Conservation (phyloP, 371 early-diverging fungal species). For the Mucor ambiguus region DNA sequence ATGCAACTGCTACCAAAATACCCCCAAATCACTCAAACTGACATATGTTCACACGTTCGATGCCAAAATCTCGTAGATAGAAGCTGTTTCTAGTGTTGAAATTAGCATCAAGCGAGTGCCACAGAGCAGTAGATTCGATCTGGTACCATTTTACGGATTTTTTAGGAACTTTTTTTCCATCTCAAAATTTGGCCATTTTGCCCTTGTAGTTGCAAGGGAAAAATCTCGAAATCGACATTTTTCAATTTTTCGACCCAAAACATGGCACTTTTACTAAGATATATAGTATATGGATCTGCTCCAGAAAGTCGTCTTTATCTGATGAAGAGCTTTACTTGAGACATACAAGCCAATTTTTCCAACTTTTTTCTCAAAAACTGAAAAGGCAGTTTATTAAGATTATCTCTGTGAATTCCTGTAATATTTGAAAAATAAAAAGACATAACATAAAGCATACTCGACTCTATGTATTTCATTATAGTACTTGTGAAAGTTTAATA, state of each 20-base stretch:
- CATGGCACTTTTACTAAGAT: neutral
- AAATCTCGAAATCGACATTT: neutral
- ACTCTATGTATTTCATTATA: neutral
- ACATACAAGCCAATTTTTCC: neutral
- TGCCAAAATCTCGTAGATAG: neutral
- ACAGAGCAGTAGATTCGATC: neutral
- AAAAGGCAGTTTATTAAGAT: neutral
- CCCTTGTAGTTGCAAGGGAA: neutral
- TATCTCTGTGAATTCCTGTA: neutral
- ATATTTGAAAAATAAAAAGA: neutral
- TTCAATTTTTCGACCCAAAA: neutral
- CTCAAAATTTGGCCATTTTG: neutral
- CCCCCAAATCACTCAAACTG: neutral
- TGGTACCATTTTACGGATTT: neutral
- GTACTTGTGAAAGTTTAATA: neutral
- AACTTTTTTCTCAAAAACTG: neutral
- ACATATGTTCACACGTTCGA: neutral
- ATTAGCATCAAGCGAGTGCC: neutral
- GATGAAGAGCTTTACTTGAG: neutral
- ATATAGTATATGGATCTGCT: neutral
- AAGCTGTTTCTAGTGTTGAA: neutral
- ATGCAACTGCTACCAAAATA: neutral
- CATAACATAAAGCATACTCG: neutral
- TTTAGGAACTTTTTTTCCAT: neutral
- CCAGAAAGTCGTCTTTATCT: neutral